Percentiles rank a stretch among this genome's conserved stretches.
These are phyloP conservation scores for Phytophthora multivora DNA, from an alignment of 352 stramenopile genomes.

Conservation along the genomic window DNA sequence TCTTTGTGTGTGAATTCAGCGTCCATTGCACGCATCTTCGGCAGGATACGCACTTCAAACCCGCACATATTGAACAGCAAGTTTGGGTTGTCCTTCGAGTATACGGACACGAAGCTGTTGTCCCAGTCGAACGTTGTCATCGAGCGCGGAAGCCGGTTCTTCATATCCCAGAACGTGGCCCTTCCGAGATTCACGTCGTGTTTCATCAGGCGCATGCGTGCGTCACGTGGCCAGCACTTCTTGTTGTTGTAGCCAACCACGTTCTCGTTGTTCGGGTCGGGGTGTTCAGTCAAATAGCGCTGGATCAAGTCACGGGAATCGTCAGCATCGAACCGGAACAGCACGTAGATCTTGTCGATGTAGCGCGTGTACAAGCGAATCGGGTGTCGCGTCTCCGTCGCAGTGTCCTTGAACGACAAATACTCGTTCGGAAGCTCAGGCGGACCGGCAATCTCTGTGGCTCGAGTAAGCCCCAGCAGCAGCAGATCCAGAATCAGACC, in stretches of 20 bases:
- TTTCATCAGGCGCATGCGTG: constrained; percentile 99
- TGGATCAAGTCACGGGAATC: constrained; percentile 99
- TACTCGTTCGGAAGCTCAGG: constrained; percentile 99
- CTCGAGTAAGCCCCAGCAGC: constrained; percentile 96
- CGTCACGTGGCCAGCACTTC: constrained; percentile 99
- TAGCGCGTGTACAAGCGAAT: constrained; percentile 99
- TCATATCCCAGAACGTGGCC: constrained; percentile 99
- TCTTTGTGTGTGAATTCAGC: constrained; percentile 97
- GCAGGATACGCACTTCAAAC: constrained; percentile 98
- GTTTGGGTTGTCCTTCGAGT: constrained; percentile 99
- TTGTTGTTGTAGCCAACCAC: constrained; percentile 99
- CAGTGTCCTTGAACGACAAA: constrained; percentile 97
- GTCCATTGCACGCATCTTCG: constrained; percentile 90
- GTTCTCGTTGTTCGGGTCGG: constrained; percentile 99
- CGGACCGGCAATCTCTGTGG: constrained; percentile 97
- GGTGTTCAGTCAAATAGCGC: constrained; percentile 99
- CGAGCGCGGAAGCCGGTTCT: constrained; percentile 98
- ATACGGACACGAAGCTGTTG: constrained; percentile 99
- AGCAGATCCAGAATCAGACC: constrained; percentile 98
- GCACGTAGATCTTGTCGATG: constrained; percentile 99
- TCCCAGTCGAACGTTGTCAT: constrained; percentile 99
- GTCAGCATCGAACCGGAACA: constrained; percentile 98
- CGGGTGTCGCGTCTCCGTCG: constrained; percentile 97
- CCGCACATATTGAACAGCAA: constrained; percentile 99
- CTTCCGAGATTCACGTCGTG: constrained; percentile 99